These are phyloP conservation scores for Hammondia hammondi DNA, from an alignment of 169 alveolate species.

Conservation along the genomic window DNA sequence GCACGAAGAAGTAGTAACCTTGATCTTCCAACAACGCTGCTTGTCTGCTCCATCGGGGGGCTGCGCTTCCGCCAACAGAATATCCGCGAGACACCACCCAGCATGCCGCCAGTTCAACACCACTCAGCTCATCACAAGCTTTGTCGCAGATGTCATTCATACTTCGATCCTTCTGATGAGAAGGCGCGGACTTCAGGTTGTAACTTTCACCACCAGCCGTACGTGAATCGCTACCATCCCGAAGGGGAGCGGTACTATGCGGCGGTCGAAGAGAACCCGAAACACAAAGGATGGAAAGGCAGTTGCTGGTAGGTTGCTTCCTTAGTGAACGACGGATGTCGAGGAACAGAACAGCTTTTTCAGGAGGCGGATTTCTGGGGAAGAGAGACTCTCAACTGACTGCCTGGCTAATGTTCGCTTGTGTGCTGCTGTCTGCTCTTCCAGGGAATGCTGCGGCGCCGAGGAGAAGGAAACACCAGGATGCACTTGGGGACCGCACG, in stretches of 20 bases:
- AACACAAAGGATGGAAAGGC: constrained; percentile 43
- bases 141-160: constrained; percentile 43
- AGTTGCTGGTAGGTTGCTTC: constrained; percentile 44
- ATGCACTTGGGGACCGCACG: constrained; percentile 44
- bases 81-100: neutral
- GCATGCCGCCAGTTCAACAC: neutral
- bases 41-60: neutral
- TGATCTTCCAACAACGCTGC: too few relatives aligned
- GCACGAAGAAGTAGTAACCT: too few relatives aligned
- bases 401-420: neutral
- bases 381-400: neutral
- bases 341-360: neutral
- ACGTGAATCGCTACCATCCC: constrained; percentile 59
- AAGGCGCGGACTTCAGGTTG: neutral
- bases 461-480: constrained; percentile 56
- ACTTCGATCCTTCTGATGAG: constrained; percentile 27
- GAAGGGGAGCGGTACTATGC: constrained; percentile 60
- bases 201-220: constrained; percentile 50
- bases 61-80: neutral
- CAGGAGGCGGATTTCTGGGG: neutral
- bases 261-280: constrained; percentile 46
- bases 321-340: too few relatives aligned
- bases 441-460: constrained; percentile 64
- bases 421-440: neutral
- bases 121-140: constrained; percentile 24